phyloP scores from a whole-genome alignment of 805 yeast species.

The Saturnispora saitoi region DNA sequence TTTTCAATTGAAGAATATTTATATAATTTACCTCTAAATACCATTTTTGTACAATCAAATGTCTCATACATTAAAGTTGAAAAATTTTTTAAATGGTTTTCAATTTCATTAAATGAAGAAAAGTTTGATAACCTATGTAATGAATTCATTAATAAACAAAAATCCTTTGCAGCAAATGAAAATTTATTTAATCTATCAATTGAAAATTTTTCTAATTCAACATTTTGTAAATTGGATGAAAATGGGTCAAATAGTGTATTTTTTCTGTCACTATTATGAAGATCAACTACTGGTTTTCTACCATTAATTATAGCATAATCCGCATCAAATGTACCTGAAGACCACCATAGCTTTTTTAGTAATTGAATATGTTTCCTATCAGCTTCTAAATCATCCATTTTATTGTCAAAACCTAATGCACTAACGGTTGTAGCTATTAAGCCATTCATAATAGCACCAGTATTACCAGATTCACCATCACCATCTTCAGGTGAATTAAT shows the following conservation, averaged over 20 bases:
- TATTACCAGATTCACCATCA: constrained; percentile 38
- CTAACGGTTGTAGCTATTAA: constrained; percentile 33
- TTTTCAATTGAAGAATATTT: constrained; percentile 3
- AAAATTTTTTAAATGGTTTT: constrained; percentile 12
- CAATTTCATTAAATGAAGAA: constrained; percentile 19
- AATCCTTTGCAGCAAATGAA: constrained; percentile 12
- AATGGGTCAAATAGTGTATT: constrained; percentile 12
- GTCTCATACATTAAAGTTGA: constrained; percentile 5
- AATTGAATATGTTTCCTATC: constrained; percentile 17
- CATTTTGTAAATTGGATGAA: constrained; percentile 12
- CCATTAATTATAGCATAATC: constrained; percentile 20
- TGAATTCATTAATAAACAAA: constrained; percentile 17
- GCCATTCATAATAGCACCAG: constrained; percentile 31
- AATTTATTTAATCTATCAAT: constrained; percentile 17
- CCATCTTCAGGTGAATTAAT: constrained; percentile 41
- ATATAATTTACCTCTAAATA: neutral
- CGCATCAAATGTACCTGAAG: constrained; percentile 18
- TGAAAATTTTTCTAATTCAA: constrained; percentile 17
- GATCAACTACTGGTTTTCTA: constrained; percentile 13
- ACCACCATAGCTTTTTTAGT: constrained; percentile 27
- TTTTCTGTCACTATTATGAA: constrained; percentile 14
- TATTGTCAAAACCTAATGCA: constrained; percentile 35
- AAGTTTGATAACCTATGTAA: neutral
- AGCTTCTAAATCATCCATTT: constrained; percentile 1
- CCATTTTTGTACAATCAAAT: neutral